These are phyloP conservation scores for Colletotrichum spaethianum DNA, from an alignment of 2,329 filamentous ascomycete genomes.

Conservation along the genomic window DNA sequence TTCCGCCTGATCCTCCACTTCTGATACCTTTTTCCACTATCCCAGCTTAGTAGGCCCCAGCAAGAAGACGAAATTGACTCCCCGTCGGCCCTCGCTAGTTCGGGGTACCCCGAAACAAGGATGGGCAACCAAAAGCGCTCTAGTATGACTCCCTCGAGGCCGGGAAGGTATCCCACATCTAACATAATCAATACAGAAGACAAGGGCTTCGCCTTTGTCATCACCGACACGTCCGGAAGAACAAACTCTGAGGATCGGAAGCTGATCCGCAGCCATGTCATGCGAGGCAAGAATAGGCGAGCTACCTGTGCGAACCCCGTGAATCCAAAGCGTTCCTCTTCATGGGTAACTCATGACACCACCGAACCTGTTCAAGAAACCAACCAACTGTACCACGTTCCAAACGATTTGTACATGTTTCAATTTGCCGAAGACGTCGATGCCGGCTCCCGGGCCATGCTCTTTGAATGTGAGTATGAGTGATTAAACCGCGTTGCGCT, in stretches of 20 bases:
- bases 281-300: conserved; percentile 41
- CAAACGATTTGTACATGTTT: conserved; percentile 46
- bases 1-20: too few species aligned
- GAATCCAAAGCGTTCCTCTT: not conserved
- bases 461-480: conserved; percentile 34
- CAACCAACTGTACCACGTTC: not conserved
- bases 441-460: conserved; percentile 11
- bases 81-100: not conserved
- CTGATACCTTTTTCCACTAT: not conserved
- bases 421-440: conserved; percentile 42
- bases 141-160: not conserved
- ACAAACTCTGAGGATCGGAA: conserved; percentile 45
- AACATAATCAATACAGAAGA: not conserved
- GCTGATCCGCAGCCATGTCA: conserved; percentile 42
- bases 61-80: not conserved
- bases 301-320: not conserved
- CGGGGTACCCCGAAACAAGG: not conserved
- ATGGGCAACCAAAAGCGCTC: conserved; percentile 20
- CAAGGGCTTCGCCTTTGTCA: conserved; percentile 49
- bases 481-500: too few species aligned
- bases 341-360: not conserved
- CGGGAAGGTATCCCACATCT: not conserved
- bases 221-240: conserved; percentile 44
- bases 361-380: not conserved
- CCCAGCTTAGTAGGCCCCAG: not conserved